Evolutionary conservation across 1,284 basidiomycete genomes (phyloP), one percentile per base, ranked within the genome.

Genomic region (Ustilago lituana): DNA sequence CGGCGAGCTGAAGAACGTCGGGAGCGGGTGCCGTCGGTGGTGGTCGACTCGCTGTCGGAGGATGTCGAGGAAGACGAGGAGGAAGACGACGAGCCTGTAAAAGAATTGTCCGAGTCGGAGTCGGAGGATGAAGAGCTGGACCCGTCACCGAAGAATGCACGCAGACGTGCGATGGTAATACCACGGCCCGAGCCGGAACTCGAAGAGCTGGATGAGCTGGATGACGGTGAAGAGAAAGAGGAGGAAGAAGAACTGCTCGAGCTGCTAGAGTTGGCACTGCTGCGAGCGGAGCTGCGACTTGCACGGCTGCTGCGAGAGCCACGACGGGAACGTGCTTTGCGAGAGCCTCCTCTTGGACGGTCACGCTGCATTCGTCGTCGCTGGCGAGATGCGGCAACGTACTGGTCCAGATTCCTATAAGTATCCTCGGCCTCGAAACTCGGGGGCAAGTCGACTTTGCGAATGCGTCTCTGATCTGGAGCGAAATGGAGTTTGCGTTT

Each of bases 111-210:
- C 0, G 58, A 60, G 31, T 47, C 62, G 24, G 64, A 68, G 24
- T 58, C 71, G n/a, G 58, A 61, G n/a, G 55, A 61, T 3, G n/a
- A n/a, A n/a, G 73, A 74, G 52, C 64, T 65, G 40, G 70, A 67
- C 26, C 48, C 56, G 39, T 77, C 74, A n/a, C 78, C 79, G 41
- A 81, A 81, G 43, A 81, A 74, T 22, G 79, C 78, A 32, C 73
- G 68, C n/a, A 81, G 37, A 17, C 79, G 65, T 3, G 78, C 69
- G 17, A 81, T 74, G 27, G 69, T 69, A 35, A 78, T 48, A 37
- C 75, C 69, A 17, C 70, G 58, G 4, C 68, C 74, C 14, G 67
- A 75, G 44, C 71, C 59, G 10, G 71, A 68, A 43, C 65, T 59
- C 9, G 67, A 60, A 1, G 50, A 57, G 45, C 48, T 50, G 9